Percentiles rank a stretch among this genome's conserved stretches.
These are phyloP conservation scores for Verbascum thapsus DNA, from an alignment of 257 asterid species.

Conservation along the genomic window DNA sequence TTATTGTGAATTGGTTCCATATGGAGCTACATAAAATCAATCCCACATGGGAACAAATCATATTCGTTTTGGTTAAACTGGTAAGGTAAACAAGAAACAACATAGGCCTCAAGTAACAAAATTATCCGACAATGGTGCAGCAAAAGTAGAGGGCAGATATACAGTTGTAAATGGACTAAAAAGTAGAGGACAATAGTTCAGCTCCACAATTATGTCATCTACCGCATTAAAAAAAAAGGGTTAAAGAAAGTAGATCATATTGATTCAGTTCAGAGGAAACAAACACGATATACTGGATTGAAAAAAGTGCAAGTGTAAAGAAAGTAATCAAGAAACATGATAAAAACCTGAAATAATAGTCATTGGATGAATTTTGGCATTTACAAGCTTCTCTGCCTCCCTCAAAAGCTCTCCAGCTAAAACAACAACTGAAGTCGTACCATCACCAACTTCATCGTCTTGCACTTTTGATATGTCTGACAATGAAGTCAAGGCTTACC, in stretches of 20 bases:
- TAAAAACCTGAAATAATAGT: conserved; percentile 78
- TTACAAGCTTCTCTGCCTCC: conserved; percentile 98
- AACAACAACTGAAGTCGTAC: conserved; percentile 96
- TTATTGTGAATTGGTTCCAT: background rate
- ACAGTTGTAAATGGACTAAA: background rate
- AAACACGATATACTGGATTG: background rate
- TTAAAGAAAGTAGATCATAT: background rate
- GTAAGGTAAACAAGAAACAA: background rate
- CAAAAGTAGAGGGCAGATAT: background rate
- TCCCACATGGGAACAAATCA: background rate
- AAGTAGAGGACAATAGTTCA: too few species aligned
- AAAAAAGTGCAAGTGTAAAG: conserved; percentile 4
- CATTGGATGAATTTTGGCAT: conserved; percentile 92
- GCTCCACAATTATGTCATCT: background rate
- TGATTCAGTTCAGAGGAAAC: background rate
- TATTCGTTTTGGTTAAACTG: background rate
- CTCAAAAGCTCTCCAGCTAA: conserved; percentile 97
- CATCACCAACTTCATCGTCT: conserved; percentile 99
- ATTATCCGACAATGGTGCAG: background rate
- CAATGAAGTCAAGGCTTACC: conserved; percentile 29
- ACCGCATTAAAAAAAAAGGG: background rate
- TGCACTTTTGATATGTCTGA: conserved; percentile 95
- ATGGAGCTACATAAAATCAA: conserved; percentile 2
- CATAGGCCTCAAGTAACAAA: background rate
- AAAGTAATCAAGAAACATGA: conserved; percentile 8